Conservation (phyloP, 257 asterid genomes). For the Petunia secreta region DNA sequence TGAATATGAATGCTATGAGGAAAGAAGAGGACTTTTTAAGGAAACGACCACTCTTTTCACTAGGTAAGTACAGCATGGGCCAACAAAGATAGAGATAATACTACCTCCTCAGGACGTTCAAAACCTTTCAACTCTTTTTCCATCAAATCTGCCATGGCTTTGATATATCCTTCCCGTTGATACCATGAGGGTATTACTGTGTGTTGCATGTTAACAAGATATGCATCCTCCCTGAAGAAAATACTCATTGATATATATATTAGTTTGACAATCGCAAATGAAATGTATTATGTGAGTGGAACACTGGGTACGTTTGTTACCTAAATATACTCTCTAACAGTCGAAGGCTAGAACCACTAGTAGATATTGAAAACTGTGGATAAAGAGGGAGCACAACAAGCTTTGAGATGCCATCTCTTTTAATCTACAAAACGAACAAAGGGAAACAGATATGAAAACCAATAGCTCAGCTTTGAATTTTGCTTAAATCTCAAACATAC, state of each 20-base stretch:
- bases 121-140: slow-evolving; percentile 81
- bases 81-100: slow-evolving; percentile 19
- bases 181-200: slow-evolving; percentile 99
- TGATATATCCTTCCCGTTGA: slow-evolving; percentile 96
- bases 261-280: slow-evolving; percentile 23
- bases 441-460: slow-evolving; percentile 17
- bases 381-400: slow-evolving; percentile 98
- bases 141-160: slow-evolving; percentile 92
- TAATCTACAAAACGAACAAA: slow-evolving; percentile 54
- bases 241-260: slow-evolving; percentile 37
- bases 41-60: slow-evolving; percentile 2
- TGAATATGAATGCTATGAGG: background rate
- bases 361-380: slow-evolving; percentile 98
- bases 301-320: slow-evolving; percentile 38
- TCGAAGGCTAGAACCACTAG: slow-evolving; percentile 99
- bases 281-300: background rate
- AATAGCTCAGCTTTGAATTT: slow-evolving; percentile 5
- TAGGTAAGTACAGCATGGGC: slow-evolving; percentile 22
- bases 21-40: background rate
- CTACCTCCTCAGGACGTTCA: slow-evolving; percentile 81
- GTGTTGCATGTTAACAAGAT: slow-evolving; percentile 98
- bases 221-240: slow-evolving; percentile 85
- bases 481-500: background rate
- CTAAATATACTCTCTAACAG: slow-evolving; percentile 92
- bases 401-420: slow-evolving; percentile 79